A percentile compares a stretch with the other conserved stretches of the same genome.
Evolutionary conservation across 2,329 filamentous ascomycete species (phyloP).

Genomic region (Ciborinia camelliae): DNA sequence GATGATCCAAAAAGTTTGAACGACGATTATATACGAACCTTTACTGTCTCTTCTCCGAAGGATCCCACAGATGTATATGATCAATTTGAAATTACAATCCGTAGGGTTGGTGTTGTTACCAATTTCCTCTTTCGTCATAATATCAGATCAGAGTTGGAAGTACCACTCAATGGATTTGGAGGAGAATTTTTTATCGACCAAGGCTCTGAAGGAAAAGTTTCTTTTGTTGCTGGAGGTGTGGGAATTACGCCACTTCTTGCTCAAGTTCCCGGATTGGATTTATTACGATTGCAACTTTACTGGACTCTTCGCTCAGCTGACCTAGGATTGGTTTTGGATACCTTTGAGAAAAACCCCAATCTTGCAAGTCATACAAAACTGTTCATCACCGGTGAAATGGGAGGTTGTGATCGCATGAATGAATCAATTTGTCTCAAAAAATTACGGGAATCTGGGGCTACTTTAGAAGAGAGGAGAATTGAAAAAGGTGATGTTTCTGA

Average conservation of each 20-base stretch:
- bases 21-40: slow-evolving; percentile 79
- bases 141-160: slow-evolving; percentile 51
- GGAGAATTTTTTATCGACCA: slow-evolving; percentile 54
- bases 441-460: slow-evolving; percentile 34
- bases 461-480: slow-evolving; percentile 46
- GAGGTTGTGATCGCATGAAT: slow-evolving; percentile 7
- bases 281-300: slow-evolving; percentile 52
- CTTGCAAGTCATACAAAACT: slow-evolving; percentile 54
- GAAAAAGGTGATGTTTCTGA: slow-evolving; percentile 44
- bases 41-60: slow-evolving; percentile 65
- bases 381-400: slow-evolving; percentile 58
- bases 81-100: slow-evolving; percentile 66
- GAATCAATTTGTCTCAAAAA: slow-evolving; percentile 25
- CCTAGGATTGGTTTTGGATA: slow-evolving; percentile 57
- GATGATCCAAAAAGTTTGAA: slow-evolving; percentile 77
- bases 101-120: slow-evolving; percentile 68
- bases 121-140: slow-evolving; percentile 59
- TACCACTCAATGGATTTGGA: slow-evolving; percentile 70
- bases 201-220: slow-evolving; percentile 34
- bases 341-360: slow-evolving; percentile 49
- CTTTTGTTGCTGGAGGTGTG: slow-evolving; percentile 75
- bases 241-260: slow-evolving; percentile 80
- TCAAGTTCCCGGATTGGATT: slow-evolving; percentile 54
- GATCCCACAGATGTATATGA: slow-evolving; percentile 25
- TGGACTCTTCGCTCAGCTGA: slow-evolving; percentile 67